phyloP scores from a whole-genome alignment of 2,329 filamentous ascomycete species.

The Venturiaceae sp. region DNA sequence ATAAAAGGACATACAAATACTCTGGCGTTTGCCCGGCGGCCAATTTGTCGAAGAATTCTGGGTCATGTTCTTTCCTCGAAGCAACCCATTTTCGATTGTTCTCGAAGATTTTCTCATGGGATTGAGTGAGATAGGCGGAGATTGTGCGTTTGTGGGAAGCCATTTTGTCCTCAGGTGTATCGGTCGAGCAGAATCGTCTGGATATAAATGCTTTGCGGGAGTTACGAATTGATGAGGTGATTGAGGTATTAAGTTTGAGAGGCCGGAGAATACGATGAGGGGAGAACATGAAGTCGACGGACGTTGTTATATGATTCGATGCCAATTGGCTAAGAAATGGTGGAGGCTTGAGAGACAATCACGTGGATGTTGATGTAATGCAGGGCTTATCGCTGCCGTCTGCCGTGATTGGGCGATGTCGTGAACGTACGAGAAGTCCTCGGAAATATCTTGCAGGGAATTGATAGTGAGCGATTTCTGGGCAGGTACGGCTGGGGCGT shows the following conservation, averaged over 20 bases:
- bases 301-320: neutral
- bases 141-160: constrained; percentile 18
- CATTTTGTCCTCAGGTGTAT: neutral
- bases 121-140: constrained; percentile 48
- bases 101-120: constrained; percentile 58
- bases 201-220: neutral
- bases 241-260: neutral
- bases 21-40: constrained; percentile 57
- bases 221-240: neutral
- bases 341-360: neutral
- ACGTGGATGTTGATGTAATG: neutral
- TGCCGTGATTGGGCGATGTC: neutral
- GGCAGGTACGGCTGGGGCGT: no score
- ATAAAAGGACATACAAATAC: constrained; percentile 42
- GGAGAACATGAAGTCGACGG: neutral
- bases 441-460: neutral
- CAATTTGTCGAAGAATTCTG: constrained; percentile 56
- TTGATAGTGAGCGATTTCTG: neutral
- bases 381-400: neutral
- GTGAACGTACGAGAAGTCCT: neutral
- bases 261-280: neutral
- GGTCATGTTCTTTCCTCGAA: constrained; percentile 47
- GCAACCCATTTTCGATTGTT: constrained; percentile 59
- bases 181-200: neutral
- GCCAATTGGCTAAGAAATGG: neutral